phyloP scores from a whole-genome alignment of 306 rosid species.

The Cicer pinnatifidum region DNA sequence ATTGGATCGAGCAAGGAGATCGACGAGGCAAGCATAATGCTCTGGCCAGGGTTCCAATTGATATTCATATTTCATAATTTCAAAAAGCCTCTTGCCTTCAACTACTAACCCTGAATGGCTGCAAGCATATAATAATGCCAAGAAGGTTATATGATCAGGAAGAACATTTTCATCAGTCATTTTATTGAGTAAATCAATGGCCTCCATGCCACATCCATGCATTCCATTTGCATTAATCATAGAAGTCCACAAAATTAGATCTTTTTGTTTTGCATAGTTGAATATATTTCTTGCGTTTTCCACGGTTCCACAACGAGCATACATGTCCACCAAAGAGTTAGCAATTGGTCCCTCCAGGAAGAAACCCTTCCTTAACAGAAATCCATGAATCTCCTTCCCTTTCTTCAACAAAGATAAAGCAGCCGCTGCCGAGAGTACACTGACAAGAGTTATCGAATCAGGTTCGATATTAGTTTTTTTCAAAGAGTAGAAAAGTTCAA shows the following conservation, averaged over 20 bases:
- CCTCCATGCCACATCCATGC: slow-evolving; percentile 72
- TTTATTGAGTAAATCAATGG: slow-evolving; percentile 58
- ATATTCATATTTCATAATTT: slow-evolving; percentile 60
- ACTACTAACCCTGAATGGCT: slow-evolving; percentile 77
- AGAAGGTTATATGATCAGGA: slow-evolving; percentile 76
- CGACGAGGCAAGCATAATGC: slow-evolving; percentile 76
- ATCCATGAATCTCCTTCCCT: slow-evolving; percentile 80
- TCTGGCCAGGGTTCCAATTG: slow-evolving; percentile 78
- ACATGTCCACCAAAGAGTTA: slow-evolving; percentile 71
- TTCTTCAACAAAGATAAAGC: slow-evolving; percentile 69
- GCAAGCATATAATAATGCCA: slow-evolving; percentile 75
- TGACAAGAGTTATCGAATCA: slow-evolving; percentile 60
- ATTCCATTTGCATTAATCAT: slow-evolving; percentile 81
- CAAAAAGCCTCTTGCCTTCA: slow-evolving; percentile 61
- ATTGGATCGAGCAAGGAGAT: slow-evolving; percentile 76
- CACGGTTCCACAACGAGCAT: slow-evolving; percentile 68
- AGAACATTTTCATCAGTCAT: slow-evolving; percentile 56
- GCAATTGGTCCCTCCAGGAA: slow-evolving; percentile 57
- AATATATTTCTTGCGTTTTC: slow-evolving; percentile 57
- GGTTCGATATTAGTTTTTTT: slow-evolving; percentile 56
- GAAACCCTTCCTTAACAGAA: slow-evolving; percentile 66
- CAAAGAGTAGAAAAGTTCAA: slow-evolving; percentile 58
- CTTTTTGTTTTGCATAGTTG: slow-evolving; percentile 46
- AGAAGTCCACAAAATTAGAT: slow-evolving; percentile 66
- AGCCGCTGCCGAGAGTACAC: slow-evolving; percentile 65